Percentiles rank a stretch among this genome's conserved stretches.
phyloP scores from a whole-genome alignment of 176 grass and related monocot species.

The Musa schizocarpa region DNA sequence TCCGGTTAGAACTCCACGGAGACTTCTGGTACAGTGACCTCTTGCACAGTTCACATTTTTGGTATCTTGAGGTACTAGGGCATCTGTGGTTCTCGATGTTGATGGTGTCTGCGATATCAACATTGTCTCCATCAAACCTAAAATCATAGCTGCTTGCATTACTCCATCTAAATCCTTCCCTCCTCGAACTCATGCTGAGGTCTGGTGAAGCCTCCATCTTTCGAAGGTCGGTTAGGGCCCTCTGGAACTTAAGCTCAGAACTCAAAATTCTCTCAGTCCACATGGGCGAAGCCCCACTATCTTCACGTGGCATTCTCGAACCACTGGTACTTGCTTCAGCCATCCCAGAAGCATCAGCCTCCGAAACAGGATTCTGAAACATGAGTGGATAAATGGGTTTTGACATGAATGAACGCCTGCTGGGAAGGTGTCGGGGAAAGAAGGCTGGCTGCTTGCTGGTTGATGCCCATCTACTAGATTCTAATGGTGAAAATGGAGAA shows the following conservation, averaged over 20 bases:
- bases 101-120: conserved; percentile 68
- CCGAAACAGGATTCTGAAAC: conserved; percentile 80
- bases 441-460: conserved; percentile 55
- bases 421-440: conserved; percentile 51
- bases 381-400: conserved; percentile 89
- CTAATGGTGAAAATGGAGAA: conserved; percentile 68
- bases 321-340: conserved; percentile 58
- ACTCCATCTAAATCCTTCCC: conserved; percentile 96
- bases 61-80: conserved; percentile 32
- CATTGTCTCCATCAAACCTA: conserved; percentile 67
- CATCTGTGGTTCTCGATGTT: conserved; percentile 56
- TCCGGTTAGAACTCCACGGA: conserved; percentile 80
- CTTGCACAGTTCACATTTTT: conserved; percentile 76
- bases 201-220: conserved; percentile 78
- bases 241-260: conserved; percentile 69
- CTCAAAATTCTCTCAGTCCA: conserved; percentile 52
- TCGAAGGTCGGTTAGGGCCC: conserved; percentile 53
- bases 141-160: conserved; percentile 87
- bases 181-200: conserved; percentile 51
- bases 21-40: conserved; percentile 80
- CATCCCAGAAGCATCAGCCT: conserved; percentile 41
- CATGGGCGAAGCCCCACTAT: conserved; percentile 48
- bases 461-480: conserved; percentile 61
- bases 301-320: conserved; percentile 50
- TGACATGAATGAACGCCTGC: conserved; percentile 84